These are phyloP conservation scores for Delonix regia DNA, from an alignment of 306 rosid genomes.

Conservation along the genomic window DNA sequence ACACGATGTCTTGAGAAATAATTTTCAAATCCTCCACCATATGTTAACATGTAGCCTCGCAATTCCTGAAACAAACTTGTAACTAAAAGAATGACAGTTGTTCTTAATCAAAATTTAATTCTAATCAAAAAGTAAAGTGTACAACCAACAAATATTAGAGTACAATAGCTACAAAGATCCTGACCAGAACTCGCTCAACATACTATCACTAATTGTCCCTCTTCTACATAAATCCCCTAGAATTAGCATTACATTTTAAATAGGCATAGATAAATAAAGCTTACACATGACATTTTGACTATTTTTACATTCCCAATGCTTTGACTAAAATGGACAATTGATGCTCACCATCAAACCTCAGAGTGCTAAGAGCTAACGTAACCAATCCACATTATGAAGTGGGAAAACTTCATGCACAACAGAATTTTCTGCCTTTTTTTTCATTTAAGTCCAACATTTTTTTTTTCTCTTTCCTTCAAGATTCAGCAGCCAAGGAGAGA, in stretches of 20 bases:
- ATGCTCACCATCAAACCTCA: background rate
- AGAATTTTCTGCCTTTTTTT: background rate
- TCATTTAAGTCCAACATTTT: background rate
- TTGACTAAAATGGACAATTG: background rate
- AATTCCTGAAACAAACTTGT: slow-evolving; percentile 65
- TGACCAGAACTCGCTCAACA: background rate
- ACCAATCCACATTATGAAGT: background rate
- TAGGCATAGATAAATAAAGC: background rate
- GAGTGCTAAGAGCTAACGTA: background rate
- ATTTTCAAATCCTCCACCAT: slow-evolving; percentile 88
- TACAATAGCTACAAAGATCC: background rate
- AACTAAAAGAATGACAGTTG: background rate
- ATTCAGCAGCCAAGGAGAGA: slow-evolving; percentile 14
- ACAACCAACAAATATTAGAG: background rate
- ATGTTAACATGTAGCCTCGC: slow-evolving; percentile 74
- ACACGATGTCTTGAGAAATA: slow-evolving; percentile 81
- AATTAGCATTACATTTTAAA: background rate
- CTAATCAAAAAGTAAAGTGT: background rate
- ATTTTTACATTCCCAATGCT: background rate
- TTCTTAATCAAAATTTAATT: background rate
- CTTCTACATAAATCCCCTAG: background rate
- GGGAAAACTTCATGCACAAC: background rate
- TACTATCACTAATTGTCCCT: background rate
- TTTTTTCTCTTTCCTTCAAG: background rate
- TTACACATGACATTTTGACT: background rate